Percentiles rank a stretch among this genome's conserved stretches.
Evolutionary conservation across 1,284 basidiomycete genomes (phyloP).

Genomic region (Apiotrichum gracile): DNA sequence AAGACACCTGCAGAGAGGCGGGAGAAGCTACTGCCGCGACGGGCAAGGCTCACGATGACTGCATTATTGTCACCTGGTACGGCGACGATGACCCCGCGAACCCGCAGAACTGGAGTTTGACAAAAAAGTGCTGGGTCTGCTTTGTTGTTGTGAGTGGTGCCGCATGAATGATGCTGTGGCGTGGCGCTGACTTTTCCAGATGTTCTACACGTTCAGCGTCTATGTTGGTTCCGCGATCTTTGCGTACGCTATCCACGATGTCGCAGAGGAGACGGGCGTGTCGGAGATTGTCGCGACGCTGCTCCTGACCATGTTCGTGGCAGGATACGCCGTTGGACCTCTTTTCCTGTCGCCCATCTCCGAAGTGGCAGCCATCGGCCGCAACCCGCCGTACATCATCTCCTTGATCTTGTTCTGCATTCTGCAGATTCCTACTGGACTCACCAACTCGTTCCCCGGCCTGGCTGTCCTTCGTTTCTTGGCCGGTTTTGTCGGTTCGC

Average conservation of each 20-base stretch:
- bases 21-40: neutral
- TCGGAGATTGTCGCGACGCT: neutral
- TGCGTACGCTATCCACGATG: constrained; percentile 1
- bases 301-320: constrained; percentile 42
- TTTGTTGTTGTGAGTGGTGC: neutral
- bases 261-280: neutral
- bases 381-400: constrained; percentile 36
- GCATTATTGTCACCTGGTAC: constrained; percentile 55
- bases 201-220: constrained; percentile 37
- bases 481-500: constrained; percentile 4
- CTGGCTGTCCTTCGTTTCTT: constrained; percentile 36
- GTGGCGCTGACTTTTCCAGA: constrained; percentile 52
- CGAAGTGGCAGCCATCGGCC: constrained; percentile 31
- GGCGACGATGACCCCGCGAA: constrained; percentile 58
- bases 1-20: neutral
- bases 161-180: neutral
- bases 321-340: constrained; percentile 58
- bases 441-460: constrained; percentile 34
- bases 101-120: constrained; percentile 61
- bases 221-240: constrained; percentile 2
- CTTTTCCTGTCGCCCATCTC: constrained; percentile 47
- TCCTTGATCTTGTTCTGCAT: constrained; percentile 36
- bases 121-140: constrained; percentile 60
- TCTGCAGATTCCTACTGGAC: constrained; percentile 37
- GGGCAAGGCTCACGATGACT: neutral